Base-by-base conservation (phyloP, 2,329 filamentous ascomycete genomes). In the Aspergillus proliferans region DNA sequence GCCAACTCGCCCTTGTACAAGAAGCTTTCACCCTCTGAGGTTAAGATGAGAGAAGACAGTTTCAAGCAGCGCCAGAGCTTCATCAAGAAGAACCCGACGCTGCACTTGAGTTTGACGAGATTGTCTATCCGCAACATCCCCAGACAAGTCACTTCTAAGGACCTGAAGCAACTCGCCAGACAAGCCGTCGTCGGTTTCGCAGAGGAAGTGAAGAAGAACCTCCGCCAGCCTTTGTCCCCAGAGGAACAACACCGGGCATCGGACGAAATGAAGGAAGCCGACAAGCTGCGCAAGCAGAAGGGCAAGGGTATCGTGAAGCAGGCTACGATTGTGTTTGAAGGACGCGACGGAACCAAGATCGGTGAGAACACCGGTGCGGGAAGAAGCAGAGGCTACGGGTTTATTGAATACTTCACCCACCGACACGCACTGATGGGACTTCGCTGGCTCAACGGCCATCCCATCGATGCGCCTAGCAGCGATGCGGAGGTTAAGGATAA, bases 181-280 rank as follows among this genome's bases (percentile, higher is more conserved):
- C 82, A 93, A 67, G 93, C 88, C n/a, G 82, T 96, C 10, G 93
- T 97, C 44, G 91, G 89, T 1, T 98, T 98, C 62, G 91, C 93
- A 38, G 86, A 79, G 52, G 93, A 98, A 61, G 89, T 92, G 56
- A 95, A 91, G 66, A 78, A 77, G 24, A 88, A 88, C 12, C 78
- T 78, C 33, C 85, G 93, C 24, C 74, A 86, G 54, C 85, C 85
- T 18, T 77, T 98, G 3, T 93, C 88, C n/a, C 90, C 87, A 63
- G 93, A 98, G 62, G 94, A 98, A 67, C 79, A 88, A 47, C 75
- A 81, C 14, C 84, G 93, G 38, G 90, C 88, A 45, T 86, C 87
- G 9, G 84, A 87, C 28, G 84, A 87, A 44, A 91, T 91, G 76
- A 84, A 81, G 58, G 84, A 88, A 52, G 87, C 88, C 3, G 93